phyloP scores from a whole-genome alignment of 1,139 yeast species.

The Arxiozyma bovina region DNA sequence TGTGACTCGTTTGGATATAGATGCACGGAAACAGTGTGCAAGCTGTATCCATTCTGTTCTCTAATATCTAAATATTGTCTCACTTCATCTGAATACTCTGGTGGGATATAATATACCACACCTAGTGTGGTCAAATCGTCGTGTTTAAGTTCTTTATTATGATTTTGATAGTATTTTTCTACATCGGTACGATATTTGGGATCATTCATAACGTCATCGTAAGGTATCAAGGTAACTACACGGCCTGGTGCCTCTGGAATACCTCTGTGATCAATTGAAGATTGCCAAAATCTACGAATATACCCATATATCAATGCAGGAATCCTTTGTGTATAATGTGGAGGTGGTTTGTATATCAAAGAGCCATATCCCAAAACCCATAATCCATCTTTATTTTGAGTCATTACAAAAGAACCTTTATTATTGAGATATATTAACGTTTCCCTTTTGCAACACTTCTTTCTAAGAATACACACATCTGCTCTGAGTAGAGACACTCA shows the following conservation, averaged over 20 bases:
- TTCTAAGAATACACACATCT: neutral
- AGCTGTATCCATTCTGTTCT: conserved; percentile 82
- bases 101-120: conserved; percentile 74
- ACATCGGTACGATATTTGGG: conserved; percentile 41
- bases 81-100: conserved; percentile 53
- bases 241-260: conserved; percentile 79
- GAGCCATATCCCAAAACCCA: conserved; percentile 95
- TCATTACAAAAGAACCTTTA: neutral
- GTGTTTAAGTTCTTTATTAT: conserved; percentile 16
- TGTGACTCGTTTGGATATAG: conserved; percentile 34
- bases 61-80: conserved; percentile 63
- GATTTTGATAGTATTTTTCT: conserved; percentile 7
- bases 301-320: conserved; percentile 73
- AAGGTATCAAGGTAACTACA: conserved; percentile 69
- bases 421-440: too few relatives aligned
- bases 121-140: conserved; percentile 61
- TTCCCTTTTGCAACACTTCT: neutral
- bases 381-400: conserved; percentile 32
- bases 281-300: conserved; percentile 84
- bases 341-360: conserved; percentile 85
- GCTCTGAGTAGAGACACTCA: too few relatives aligned
- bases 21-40: conserved; percentile 60
- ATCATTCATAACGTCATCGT: conserved; percentile 42
- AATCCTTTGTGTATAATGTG: conserved; percentile 51
- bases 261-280: conserved; percentile 84